phyloP scores from a whole-genome alignment of 768 basidiomycete genomes.

The Rubroboletus satanas region DNA sequence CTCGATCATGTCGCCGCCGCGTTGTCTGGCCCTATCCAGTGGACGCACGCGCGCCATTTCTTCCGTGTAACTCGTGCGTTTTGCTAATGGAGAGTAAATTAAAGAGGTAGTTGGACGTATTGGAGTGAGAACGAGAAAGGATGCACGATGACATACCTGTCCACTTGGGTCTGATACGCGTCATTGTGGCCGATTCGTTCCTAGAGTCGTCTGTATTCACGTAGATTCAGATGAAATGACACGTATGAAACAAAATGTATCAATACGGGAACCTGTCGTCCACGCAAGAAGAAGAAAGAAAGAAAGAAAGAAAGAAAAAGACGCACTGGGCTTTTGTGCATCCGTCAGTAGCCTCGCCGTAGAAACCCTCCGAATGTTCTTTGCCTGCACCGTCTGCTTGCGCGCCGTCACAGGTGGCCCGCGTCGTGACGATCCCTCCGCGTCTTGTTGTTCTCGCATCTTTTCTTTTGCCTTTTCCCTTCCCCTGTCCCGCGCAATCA shows the following conservation, averaged over 20 bases:
- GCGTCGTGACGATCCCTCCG: background rate
- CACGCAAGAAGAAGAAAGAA: background rate
- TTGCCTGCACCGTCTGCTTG: slow-evolving; percentile 9
- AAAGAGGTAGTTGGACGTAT: background rate
- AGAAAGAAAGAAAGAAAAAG: background rate
- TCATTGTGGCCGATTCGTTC: slow-evolving; percentile 13
- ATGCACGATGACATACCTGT: slow-evolving; percentile 11
- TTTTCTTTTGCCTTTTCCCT: background rate
- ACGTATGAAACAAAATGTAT: background rate
- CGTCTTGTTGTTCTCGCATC: background rate
- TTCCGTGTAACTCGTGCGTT: slow-evolving; percentile 8
- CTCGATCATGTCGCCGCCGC: slow-evolving; percentile 11
- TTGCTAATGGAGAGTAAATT: slow-evolving; percentile 4
- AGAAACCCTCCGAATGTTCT: slow-evolving; percentile 9
- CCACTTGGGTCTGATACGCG: slow-evolving; percentile 11
- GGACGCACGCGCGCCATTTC: slow-evolving; percentile 10
- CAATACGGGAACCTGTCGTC: background rate
- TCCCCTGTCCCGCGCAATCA: slow-evolving; percentile 3
- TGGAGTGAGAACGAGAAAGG: background rate
- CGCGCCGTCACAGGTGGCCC: slow-evolving; percentile 6
- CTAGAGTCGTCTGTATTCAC: background rate
- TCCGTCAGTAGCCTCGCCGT: slow-evolving; percentile 9
- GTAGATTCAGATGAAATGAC: background rate
- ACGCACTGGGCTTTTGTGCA: slow-evolving; percentile 24
- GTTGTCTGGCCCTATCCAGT: slow-evolving; percentile 9